Evolutionary conservation across 768 basidiomycete species (phyloP).

Genomic region (Daedaleopsis sinensis): DNA sequence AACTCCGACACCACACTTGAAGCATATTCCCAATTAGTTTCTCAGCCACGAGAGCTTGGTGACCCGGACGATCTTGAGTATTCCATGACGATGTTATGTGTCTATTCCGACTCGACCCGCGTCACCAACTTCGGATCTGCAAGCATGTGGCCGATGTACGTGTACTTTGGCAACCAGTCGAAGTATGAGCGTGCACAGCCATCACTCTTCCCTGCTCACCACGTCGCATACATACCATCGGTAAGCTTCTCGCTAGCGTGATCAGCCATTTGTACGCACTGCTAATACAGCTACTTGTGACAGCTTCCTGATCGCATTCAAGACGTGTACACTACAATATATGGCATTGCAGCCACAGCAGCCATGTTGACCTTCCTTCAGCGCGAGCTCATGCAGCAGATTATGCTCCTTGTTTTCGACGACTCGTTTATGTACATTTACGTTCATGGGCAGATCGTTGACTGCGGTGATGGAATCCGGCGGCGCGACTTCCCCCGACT

Average conservation of each 20-base stretch:
- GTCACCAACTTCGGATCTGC: slow-evolving; percentile 29
- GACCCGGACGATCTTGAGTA: slow-evolving; percentile 4
- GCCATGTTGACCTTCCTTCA: slow-evolving; percentile 35
- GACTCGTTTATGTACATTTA: slow-evolving; percentile 28
- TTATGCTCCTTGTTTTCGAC: slow-evolving; percentile 27
- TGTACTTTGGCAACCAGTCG: slow-evolving; percentile 40
- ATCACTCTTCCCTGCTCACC: slow-evolving; percentile 36
- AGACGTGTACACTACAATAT: not conserved
- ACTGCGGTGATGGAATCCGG: slow-evolving; percentile 28
- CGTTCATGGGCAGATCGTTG: slow-evolving; percentile 27
- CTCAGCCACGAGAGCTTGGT: not conserved
- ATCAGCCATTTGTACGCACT: no score
- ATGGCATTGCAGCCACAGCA: slow-evolving; percentile 15
- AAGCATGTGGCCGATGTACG: slow-evolving; percentile 42
- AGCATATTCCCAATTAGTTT: slow-evolving; percentile 8
- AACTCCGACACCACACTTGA: not conserved
- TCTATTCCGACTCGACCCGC: slow-evolving; percentile 30
- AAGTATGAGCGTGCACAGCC: slow-evolving; percentile 35
- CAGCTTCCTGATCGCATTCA: no score
- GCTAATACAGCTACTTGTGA: no score
- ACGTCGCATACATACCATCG: slow-evolving; percentile 47
- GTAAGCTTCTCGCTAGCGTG: slow-evolving; percentile 22
- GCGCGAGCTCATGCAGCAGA: slow-evolving; percentile 35
- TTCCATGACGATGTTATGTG: slow-evolving; percentile 8
- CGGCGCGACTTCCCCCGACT: slow-evolving; percentile 28